These are phyloP conservation scores for Plasmodium knowlesi DNA, from an alignment of 169 alveolate species.

Conservation along the genomic window DNA sequence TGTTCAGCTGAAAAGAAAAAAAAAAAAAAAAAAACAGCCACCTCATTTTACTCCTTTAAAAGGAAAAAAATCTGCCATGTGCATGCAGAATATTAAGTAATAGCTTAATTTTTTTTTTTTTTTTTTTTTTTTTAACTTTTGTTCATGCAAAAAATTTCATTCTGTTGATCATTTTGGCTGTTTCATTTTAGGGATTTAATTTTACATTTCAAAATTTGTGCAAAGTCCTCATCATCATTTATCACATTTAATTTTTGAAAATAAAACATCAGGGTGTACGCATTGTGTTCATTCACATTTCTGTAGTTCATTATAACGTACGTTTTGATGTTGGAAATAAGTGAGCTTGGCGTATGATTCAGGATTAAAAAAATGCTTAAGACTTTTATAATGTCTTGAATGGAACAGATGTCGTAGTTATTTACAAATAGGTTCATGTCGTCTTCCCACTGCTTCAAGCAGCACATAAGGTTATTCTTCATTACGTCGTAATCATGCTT, in stretches of 20 bases:
- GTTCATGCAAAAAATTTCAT: background rate
- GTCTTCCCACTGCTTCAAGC: slow-evolving; percentile 53
- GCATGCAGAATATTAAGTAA: too few relatives aligned
- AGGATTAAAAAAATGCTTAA: slow-evolving; percentile 38
- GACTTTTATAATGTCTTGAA: slow-evolving; percentile 60
- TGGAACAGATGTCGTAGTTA: slow-evolving; percentile 31
- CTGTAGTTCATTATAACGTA: slow-evolving; percentile 52
- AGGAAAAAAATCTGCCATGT: too few relatives aligned
- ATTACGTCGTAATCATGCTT: background rate
- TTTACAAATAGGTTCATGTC: slow-evolving; percentile 46
- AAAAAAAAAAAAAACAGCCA: background rate
- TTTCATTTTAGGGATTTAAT: slow-evolving; percentile 28
- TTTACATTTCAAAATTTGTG: slow-evolving; percentile 50
- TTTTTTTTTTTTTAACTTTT: background rate
- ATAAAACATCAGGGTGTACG: slow-evolving; percentile 48
- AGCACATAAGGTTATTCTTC: slow-evolving; percentile 21
- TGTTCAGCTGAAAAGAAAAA: background rate
- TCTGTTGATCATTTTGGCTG: background rate
- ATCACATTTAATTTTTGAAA: slow-evolving; percentile 47
- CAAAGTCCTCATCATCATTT: slow-evolving; percentile 60
- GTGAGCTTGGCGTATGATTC: slow-evolving; percentile 9
- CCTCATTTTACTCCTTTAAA: too few relatives aligned
- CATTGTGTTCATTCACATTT: slow-evolving; percentile 66
- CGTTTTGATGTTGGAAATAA: slow-evolving; percentile 28
- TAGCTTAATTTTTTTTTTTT: background rate